A percentile compares a stretch with the other conserved stretches of the same genome.
These are phyloP conservation scores for Petunia axillaris DNA, from an alignment of 257 asterid species.

Conservation along the genomic window DNA sequence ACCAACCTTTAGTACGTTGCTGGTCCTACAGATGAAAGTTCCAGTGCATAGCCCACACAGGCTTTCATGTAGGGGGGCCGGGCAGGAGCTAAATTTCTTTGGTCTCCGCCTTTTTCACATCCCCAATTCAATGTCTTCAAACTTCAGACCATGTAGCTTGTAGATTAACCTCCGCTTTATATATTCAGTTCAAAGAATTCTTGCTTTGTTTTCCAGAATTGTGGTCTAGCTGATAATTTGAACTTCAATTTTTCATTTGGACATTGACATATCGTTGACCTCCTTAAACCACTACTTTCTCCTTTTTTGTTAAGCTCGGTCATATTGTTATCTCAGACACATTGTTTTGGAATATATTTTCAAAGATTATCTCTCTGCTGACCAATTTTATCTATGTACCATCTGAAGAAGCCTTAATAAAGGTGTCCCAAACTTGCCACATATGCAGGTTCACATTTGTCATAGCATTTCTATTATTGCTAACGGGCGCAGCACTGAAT, in stretches of 20 bases:
- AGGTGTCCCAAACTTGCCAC: neutral
- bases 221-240: neutral
- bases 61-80: neutral
- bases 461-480: constrained; percentile 76
- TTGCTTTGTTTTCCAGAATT: neutral
- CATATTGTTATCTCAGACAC: neutral
- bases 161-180: neutral
- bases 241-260: neutral
- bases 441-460: constrained; percentile 85
- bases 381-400: neutral
- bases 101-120: neutral
- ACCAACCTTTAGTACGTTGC: neutral
- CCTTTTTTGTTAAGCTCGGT: neutral
- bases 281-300: neutral
- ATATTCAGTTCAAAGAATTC: neutral
- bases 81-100: neutral
- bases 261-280: constrained; percentile 3
- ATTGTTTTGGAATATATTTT: neutral
- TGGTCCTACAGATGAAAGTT: neutral
- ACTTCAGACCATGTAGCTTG: neutral
- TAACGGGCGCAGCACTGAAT: constrained; percentile 91
- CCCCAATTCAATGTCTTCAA: constrained; percentile 9
- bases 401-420: constrained; percentile 17
- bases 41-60: neutral
- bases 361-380: neutral